Percentiles rank a stretch among this genome's conserved stretches.
These are phyloP conservation scores for Pseudodiploospora longispora DNA, from an alignment of 2,329 filamentous ascomycete genomes.

Conservation along the genomic window DNA sequence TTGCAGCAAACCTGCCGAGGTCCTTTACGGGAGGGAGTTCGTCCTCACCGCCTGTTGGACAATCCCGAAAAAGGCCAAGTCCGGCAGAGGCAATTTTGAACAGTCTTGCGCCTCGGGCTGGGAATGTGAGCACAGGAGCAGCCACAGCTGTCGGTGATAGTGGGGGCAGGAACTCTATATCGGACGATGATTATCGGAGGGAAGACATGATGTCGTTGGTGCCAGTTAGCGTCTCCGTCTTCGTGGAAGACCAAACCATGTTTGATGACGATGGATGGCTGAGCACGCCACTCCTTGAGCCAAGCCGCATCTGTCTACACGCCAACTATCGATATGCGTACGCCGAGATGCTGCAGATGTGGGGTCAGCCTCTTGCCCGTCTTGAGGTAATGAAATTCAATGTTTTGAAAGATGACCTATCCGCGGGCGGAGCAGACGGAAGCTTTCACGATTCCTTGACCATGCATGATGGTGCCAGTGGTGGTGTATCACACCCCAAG, in stretches of 20 bases:
- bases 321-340: constrained; percentile 57
- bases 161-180: constrained; percentile 42
- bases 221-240: constrained; percentile 43
- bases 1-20: constrained; percentile 48
- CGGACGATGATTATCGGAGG: constrained; percentile 43
- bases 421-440: constrained; percentile 18
- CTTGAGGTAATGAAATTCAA: constrained; percentile 66
- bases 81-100: constrained; percentile 53
- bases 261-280: constrained; percentile 65
- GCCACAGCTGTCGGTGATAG: constrained; percentile 38
- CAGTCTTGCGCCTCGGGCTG: constrained; percentile 40
- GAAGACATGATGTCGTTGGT: constrained; percentile 40
- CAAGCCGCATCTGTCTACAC: constrained; percentile 39
- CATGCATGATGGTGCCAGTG: constrained; percentile 30
- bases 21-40: constrained; percentile 30
- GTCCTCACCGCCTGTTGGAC: constrained; percentile 35
- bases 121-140: constrained; percentile 42
- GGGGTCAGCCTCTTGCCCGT: constrained; percentile 53
- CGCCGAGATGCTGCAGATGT: constrained; percentile 61
- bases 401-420: constrained; percentile 43
- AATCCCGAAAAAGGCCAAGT: constrained; percentile 46
- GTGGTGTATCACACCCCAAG: constrained; percentile 26
- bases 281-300: constrained; percentile 48
- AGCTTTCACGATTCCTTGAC: constrained; percentile 29
- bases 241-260: constrained; percentile 52